These are phyloP conservation scores for Mimosa bimucronata DNA, from an alignment of 306 rosid species.

Conservation along the genomic window DNA sequence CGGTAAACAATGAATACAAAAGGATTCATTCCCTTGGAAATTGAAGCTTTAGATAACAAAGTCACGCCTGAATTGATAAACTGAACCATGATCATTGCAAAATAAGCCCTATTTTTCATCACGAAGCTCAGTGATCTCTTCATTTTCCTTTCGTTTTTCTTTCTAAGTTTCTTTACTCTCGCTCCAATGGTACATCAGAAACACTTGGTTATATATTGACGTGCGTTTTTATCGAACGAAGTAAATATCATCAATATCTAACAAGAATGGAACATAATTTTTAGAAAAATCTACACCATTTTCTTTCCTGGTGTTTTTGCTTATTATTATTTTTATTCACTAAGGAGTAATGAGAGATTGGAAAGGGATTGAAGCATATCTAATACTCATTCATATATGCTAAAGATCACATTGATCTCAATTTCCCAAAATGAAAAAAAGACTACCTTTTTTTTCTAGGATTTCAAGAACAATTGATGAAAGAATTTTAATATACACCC, in stretches of 20 bases:
- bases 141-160: conserved; percentile 34
- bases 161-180: not conserved
- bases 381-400: too few species aligned
- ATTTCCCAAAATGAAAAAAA: not conserved
- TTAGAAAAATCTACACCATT: too few species aligned
- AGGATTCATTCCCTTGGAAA: conserved; percentile 85
- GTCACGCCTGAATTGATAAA: conserved; percentile 86
- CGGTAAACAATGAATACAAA: conserved; percentile 86
- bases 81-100: conserved; percentile 75
- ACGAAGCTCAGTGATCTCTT: conserved; percentile 40
- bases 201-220: too few species aligned
- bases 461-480: not conserved
- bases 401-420: not conserved
- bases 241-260: not conserved
- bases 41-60: conserved; percentile 84
- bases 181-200: too few species aligned
- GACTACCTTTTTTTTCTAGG: not conserved
- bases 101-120: conserved; percentile 54
- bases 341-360: not conserved
- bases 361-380: not conserved
- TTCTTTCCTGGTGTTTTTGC: too few species aligned
- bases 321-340: too few species aligned
- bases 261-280: not conserved
- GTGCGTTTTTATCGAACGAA: too few species aligned
- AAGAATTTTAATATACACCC: not conserved